Conservation (phyloP, 495 filamentous ascomycete genomes). For the Neurospora intermedia region DNA sequence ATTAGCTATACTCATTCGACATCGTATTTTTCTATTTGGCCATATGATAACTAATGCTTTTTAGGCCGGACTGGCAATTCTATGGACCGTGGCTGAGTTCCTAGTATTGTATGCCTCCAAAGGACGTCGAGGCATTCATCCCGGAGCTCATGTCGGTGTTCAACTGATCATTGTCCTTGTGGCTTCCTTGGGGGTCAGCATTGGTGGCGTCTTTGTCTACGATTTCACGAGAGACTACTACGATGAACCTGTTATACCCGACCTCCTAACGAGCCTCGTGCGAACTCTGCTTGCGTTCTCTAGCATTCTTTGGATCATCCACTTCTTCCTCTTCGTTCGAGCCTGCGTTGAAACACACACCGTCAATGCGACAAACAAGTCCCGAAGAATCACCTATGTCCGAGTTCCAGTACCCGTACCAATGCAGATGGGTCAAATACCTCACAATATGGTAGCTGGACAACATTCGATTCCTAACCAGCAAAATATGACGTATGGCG, state of each 20-base stretch:
- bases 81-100: conserved; percentile 28
- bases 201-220: conserved; percentile 8
- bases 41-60: conserved; percentile 1
- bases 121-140: conserved; percentile 23
- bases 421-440: not conserved
- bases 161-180: conserved; percentile 25
- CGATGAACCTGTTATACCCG: conserved; percentile 3
- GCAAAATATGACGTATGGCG: not conserved
- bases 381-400: conserved; percentile 4
- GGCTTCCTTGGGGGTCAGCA: conserved; percentile 8
- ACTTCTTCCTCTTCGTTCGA: conserved; percentile 34
- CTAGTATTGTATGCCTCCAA: conserved; percentile 17
- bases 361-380: conserved; percentile 9
- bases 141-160: conserved; percentile 26
- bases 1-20: not conserved
- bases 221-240: not conserved
- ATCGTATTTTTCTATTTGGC: not conserved
- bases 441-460: not conserved
- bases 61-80: conserved; percentile 22
- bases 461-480: not conserved
- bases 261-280: not conserved
- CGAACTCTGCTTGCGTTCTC: conserved; percentile 10
- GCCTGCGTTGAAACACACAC: conserved; percentile 32
- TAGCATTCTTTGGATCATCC: conserved; percentile 9
- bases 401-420: conserved; percentile 2